Evolutionary conservation across 306 rosid genomes (phyloP), one percentile per base, ranked within the genome.

Genomic region (Cercis canadensis): DNA sequence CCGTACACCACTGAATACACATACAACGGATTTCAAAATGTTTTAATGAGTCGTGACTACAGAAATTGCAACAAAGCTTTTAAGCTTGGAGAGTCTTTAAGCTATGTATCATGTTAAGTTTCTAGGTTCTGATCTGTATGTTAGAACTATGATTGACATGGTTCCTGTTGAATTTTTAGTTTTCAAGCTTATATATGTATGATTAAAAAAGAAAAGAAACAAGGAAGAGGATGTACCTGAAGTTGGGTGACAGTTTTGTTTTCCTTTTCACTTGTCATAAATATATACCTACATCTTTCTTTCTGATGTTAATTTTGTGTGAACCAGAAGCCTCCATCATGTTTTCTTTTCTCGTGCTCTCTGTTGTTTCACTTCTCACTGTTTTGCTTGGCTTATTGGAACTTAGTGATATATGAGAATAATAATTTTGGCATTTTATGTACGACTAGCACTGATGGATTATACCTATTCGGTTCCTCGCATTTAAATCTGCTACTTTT

Each of bases 321-420:
- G 37, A 13, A 54, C 9, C 56, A 18, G 60, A 31, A 18, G 19
- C 49, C 24, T 15, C 32, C 29, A 10, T 57, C 9, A 11, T 17
- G 1, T 12, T 57, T 44, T 44, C 17, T 50, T 37, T 17, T 32
- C 36, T 15, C 31, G 18, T 7, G 43, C 10, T 37, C 43, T 37
- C 61, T 56, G 6, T n/a, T n/a, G n/a, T n/a, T n/a, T n/a, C n/a
- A n/a, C n/a, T n/a, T n/a, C 10, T 37, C 43, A 2, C 61, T 56
- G 6, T 18, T 14, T 67, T 39, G 31, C 16, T 31, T 55, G 52
- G 57, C 57, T 57, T 24, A 39, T 74, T 47, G 18, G 11, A n/a
- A n/a, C n/a, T n/a, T n/a, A n/a, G n/a, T n/a, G n/a, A 56, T 45
- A 4, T n/a, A n/a, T 50, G 52, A 40, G 47, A 37, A 43, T 36